Evolutionary conservation across 208 protist species (phyloP).

Genomic region (Crithidia acanthocephali): DNA sequence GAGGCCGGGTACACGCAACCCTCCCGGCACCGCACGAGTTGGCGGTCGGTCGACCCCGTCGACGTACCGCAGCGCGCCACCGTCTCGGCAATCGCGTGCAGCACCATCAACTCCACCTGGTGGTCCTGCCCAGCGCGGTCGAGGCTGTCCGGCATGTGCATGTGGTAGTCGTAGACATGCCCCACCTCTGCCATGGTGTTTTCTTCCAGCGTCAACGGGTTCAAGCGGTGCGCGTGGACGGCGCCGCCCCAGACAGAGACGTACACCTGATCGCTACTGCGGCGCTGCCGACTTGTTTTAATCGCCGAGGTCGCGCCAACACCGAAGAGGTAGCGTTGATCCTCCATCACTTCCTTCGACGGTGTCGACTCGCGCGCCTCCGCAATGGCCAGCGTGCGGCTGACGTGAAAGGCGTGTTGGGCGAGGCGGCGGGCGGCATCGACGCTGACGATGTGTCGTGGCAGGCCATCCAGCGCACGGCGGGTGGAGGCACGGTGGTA

Average conservation of each 20-base stretch:
- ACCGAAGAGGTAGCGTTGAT: constrained; percentile 36
- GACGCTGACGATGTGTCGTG: constrained; percentile 35
- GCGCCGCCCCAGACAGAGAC: constrained; percentile 52
- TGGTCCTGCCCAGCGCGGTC: constrained; percentile 52
- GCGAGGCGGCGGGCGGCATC: constrained; percentile 53
- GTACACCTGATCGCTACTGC: constrained; percentile 44
- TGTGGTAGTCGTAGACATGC: constrained; percentile 35
- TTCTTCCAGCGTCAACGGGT: neutral
- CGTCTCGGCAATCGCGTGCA: constrained; percentile 48
- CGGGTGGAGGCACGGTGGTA: constrained; percentile 41
- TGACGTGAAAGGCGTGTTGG: constrained; percentile 58
- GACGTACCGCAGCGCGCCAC: constrained; percentile 9
- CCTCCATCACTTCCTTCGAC: neutral
- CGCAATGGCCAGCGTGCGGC: constrained; percentile 1
- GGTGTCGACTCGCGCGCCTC: constrained; percentile 11
- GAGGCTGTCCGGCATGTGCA: constrained; percentile 39
- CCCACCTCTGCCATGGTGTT: neutral
- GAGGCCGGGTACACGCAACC: neutral
- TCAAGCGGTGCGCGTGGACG: constrained; percentile 1
- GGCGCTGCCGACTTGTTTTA: constrained; percentile 39
- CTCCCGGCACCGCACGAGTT: neutral
- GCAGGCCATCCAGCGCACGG: constrained; percentile 50
- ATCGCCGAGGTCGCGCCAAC: constrained; percentile 67
- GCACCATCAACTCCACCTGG: constrained; percentile 48
- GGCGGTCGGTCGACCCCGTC: neutral